A percentile compares a stretch with the other conserved stretches of the same genome.
These are phyloP conservation scores for Acrodontium crateriforme DNA, from an alignment of 2,329 filamentous ascomycete genomes.

Conservation along the genomic window DNA sequence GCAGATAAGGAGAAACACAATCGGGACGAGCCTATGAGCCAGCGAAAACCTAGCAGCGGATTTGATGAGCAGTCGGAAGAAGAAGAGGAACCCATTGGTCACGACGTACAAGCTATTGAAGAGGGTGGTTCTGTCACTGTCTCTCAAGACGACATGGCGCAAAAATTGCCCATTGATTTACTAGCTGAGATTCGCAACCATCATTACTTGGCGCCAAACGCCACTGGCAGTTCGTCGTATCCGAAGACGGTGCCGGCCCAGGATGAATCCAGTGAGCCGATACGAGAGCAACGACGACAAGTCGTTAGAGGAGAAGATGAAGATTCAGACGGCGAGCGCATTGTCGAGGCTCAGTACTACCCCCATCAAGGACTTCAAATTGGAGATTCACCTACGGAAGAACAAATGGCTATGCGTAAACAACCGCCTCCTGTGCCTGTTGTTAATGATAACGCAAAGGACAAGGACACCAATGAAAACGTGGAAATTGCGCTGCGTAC, in stretches of 20 bases:
- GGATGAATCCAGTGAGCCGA: constrained; percentile 3
- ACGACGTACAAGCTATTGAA: constrained; percentile 21
- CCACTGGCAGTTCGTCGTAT: constrained; percentile 32
- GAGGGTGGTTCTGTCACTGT: constrained; percentile 12
- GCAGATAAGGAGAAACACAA: constrained; percentile 29
- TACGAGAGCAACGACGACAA: constrained; percentile 3
- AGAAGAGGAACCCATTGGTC: constrained; percentile 10
- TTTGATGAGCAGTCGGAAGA: constrained; percentile 1
- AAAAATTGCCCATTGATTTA: constrained; percentile 34
- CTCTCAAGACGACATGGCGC: constrained; percentile 17
- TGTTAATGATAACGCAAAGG: not conserved
- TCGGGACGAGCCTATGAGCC: constrained; percentile 2
- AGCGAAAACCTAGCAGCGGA: constrained; percentile 2
- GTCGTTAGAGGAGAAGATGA: constrained; percentile 32
- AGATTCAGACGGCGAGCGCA: constrained; percentile 69
- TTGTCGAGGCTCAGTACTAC: constrained; percentile 72
- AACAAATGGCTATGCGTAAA: constrained; percentile 13
- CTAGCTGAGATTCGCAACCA: constrained; percentile 45
- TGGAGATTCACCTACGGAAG: constrained; percentile 24
- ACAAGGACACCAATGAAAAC: constrained; percentile 26
- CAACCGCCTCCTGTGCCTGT: constrained; percentile 4
- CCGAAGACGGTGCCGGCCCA: constrained; percentile 10
- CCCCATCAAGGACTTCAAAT: constrained; percentile 51
- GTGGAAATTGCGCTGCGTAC: constrained; percentile 50
- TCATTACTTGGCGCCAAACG: constrained; percentile 36